Percentiles rank a stretch among this genome's conserved stretches.
phyloP scores from a whole-genome alignment of 2,329 filamentous ascomycete species.

The Ramichloridium luteum region DNA sequence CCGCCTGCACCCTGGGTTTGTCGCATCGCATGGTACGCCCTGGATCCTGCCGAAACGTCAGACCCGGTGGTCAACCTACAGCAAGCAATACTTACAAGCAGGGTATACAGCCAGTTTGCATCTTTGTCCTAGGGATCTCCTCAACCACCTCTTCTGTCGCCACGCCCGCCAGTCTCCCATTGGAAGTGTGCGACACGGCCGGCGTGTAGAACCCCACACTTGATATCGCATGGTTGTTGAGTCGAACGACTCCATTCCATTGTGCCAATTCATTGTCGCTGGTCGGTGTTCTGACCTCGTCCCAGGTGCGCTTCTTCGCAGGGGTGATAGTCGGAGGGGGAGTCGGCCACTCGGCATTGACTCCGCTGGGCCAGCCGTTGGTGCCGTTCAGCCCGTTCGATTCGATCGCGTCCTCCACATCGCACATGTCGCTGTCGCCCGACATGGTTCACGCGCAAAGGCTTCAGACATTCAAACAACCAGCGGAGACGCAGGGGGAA shows the following conservation, averaged over 20 bases:
- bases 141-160: conserved; percentile 8
- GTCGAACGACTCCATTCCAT: background rate
- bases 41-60: conserved; percentile 15
- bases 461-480: too few species aligned
- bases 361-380: too few species aligned
- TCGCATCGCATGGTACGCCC: conserved; percentile 19
- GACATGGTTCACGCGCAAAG: too few species aligned
- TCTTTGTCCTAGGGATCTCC: conserved; percentile 14
- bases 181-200: conserved; percentile 5
- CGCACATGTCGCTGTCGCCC: too few species aligned
- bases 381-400: conserved; percentile 9
- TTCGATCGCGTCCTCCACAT: too few species aligned
- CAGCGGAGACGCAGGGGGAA: too few species aligned
- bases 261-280: too few species aligned
- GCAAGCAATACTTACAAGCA: conserved; percentile 17
- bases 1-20: conserved; percentile 17
- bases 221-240: conserved; percentile 3
- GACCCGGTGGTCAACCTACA: background rate
- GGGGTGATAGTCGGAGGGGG: too few species aligned
- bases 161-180: background rate
- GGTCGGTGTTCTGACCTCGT: conserved; percentile 11
- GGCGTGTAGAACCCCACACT: conserved; percentile 7
- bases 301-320: conserved; percentile 13
- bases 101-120: conserved; percentile 24
- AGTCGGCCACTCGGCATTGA: too few species aligned